phyloP scores from a whole-genome alignment of 1,139 yeast species.

The Scheffersomyces illinoinensis region DNA sequence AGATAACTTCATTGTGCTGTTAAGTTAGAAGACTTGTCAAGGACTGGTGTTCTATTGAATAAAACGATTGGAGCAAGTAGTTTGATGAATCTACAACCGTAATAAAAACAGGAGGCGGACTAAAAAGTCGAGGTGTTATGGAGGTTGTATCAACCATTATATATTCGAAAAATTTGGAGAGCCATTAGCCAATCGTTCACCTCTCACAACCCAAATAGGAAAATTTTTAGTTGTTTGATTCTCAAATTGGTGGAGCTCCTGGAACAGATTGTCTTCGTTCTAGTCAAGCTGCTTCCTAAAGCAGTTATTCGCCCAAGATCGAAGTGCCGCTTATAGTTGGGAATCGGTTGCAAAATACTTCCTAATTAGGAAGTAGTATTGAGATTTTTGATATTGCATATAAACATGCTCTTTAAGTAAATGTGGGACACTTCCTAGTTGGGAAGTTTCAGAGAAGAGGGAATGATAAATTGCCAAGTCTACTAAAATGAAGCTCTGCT shows the following conservation, averaged over 20 bases:
- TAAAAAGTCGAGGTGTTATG: not conserved
- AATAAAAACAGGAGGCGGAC: not conserved
- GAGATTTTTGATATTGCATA: not conserved
- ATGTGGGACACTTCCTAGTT: not conserved
- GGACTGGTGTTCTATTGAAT: not conserved
- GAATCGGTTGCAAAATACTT: conserved; percentile 2
- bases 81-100: not conserved
- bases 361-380: conserved; percentile 13
- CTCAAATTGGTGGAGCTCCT: not conserved
- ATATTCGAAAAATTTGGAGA: not conserved
- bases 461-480: not conserved
- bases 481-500: not conserved
- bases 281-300: not conserved
- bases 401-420: too few relatives aligned
- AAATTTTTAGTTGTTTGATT: not conserved
- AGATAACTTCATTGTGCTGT: conserved; percentile 30
- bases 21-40: not conserved
- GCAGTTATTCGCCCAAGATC: not conserved
- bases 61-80: not conserved
- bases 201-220: not conserved
- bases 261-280: not conserved
- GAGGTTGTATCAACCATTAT: not conserved
- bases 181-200: not conserved
- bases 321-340: not conserved
- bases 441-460: not conserved